These are phyloP conservation scores for Thelonectria olida DNA, from an alignment of 2,329 filamentous ascomycete species.

Conservation along the genomic window DNA sequence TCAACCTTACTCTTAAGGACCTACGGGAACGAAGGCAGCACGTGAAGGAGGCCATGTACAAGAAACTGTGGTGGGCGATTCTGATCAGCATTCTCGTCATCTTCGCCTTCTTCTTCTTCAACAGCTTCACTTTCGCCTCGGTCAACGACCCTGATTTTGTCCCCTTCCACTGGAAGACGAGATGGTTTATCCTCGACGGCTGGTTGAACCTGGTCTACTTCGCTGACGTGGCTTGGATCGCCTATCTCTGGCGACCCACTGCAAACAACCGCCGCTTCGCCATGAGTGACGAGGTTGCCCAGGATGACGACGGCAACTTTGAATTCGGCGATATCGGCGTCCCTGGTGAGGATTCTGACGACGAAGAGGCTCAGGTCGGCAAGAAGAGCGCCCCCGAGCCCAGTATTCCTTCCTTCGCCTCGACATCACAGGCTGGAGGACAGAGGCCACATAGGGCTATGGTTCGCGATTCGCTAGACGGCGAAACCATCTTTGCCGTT, in stretches of 20 bases:
- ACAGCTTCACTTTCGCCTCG: slow-evolving; percentile 93
- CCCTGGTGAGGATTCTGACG: slow-evolving; percentile 66
- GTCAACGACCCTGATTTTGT: slow-evolving; percentile 87
- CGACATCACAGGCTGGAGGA: slow-evolving; percentile 34
- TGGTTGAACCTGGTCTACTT: slow-evolving; percentile 98
- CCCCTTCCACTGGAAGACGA: slow-evolving; percentile 94
- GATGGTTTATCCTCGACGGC: slow-evolving; percentile 97
- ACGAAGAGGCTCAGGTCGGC: slow-evolving; percentile 64
- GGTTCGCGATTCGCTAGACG: slow-evolving; percentile 72
- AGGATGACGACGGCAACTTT: slow-evolving; percentile 95
- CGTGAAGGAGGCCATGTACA: slow-evolving; percentile 95
- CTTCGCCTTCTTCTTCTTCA: slow-evolving; percentile 98
- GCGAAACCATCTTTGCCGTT: slow-evolving; percentile 95
- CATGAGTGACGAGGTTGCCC: slow-evolving; percentile 98
- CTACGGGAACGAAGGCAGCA: slow-evolving; percentile 94
- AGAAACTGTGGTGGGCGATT: slow-evolving; percentile 98
- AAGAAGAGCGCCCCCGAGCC: slow-evolving; percentile 40
- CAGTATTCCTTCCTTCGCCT: slow-evolving; percentile 34
- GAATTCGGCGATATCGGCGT: slow-evolving; percentile 93
- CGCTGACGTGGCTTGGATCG: slow-evolving; percentile 89
- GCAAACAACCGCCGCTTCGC: slow-evolving; percentile 97
- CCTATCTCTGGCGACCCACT: slow-evolving; percentile 96
- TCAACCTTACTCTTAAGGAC: slow-evolving; percentile 95
- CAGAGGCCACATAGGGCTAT: slow-evolving; percentile 44
- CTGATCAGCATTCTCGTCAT: slow-evolving; percentile 92